Base-by-base conservation (phyloP, 106 monocot genomes). In the Dactylorhiza incarnata region DNA sequence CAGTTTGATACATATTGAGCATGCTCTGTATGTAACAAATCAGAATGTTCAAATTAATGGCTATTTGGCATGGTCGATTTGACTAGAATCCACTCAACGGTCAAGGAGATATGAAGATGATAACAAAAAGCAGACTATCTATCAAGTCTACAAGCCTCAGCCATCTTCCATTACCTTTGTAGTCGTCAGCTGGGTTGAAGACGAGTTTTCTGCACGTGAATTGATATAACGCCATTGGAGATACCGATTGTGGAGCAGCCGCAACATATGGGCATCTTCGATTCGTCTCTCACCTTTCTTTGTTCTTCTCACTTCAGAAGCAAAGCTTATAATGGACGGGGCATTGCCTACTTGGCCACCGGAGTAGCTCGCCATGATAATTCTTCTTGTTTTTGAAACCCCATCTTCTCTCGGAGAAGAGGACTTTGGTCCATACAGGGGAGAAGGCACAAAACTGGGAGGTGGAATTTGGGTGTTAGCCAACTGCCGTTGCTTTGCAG, bases 161-260 rank as follows among this genome's bases (percentile, higher is more conserved):
- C 37, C 66, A 12, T 70, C 46, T 17, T 2, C 46, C 24, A 29
- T 47, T 88, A 91, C 93, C 93, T 93, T 84, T 45, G 77, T 55
- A 68, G 67, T 83, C 20, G 74, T 5, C 24, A 19, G 84, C 63
- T 87, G 95, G 45, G 71, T 45, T 17, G 63, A 68, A 29, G 76
- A 23, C 5, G 87, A 80, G 45, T 71, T 77, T 56, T 77, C 78
- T 20, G 84, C 79, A 65, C 79, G 83, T 16, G 93, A 88, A 79
- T 93, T 91, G 15, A 87, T 82, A 29, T 49, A 96, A 6, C 89
- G 81, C 90, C 88, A 90, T 73, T 96, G 95, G 75, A 96, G 74
- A 63, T 87, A 73, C 20, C 90, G 80, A 45, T 93, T 96, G 47
- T 92, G 68, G 44, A 86, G 77, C 59, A 95, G 24, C 49, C 92